Conservation (phyloP, 345 rosid species). For the Bretschneidera sinensis region DNA sequence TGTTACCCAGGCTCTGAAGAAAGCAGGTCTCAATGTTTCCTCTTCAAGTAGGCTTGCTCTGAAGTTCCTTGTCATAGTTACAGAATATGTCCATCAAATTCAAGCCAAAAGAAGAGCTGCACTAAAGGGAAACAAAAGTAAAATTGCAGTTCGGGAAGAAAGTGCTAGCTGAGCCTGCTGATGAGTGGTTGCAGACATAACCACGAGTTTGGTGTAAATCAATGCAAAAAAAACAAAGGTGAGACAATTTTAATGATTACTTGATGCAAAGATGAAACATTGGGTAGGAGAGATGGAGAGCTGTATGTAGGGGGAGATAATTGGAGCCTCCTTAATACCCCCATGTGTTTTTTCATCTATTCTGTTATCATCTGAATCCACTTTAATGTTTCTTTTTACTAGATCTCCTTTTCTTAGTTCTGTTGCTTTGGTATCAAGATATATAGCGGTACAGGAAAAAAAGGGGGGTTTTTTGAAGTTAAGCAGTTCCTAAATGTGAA, state of each 20-base stretch:
- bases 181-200: not conserved
- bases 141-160: conserved; percentile 37
- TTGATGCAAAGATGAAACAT: not conserved
- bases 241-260: not conserved
- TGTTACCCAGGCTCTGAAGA: conserved; percentile 55
- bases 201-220: not conserved
- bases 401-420: too few relatives aligned
- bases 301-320: too few relatives aligned
- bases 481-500: too few relatives aligned
- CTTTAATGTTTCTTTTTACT: too few relatives aligned
- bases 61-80: conserved; percentile 63
- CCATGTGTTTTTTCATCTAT: too few relatives aligned
- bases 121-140: conserved; percentile 22
- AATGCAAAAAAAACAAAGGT: not conserved
- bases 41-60: conserved; percentile 60
- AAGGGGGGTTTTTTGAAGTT: too few relatives aligned
- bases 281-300: too few relatives aligned
- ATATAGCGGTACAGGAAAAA: too few relatives aligned
- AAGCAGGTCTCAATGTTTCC: conserved; percentile 66
- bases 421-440: too few relatives aligned
- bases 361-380: too few relatives aligned
- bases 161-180: conserved; percentile 18
- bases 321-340: too few relatives aligned
- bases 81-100: conserved; percentile 67
- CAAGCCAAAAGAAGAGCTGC: conserved; percentile 61